phyloP scores from a whole-genome alignment of 192 early-diverging fungal genomes.

The Chytriomyces hyalinus region DNA sequence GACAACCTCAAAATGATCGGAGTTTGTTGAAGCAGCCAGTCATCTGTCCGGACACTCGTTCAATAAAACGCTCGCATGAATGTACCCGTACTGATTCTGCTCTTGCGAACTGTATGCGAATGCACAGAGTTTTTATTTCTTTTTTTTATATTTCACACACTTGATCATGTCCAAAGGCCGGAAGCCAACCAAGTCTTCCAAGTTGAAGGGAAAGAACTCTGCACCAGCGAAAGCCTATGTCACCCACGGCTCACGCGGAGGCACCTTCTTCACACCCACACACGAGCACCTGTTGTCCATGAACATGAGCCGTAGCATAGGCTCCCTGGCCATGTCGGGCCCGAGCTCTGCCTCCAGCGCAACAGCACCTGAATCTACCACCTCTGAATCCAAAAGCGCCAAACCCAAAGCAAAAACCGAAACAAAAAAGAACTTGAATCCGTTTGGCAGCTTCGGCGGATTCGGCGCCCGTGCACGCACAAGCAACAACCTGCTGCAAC shows the following conservation, averaged over 20 bases:
- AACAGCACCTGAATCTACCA: neutral
- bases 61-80: too few species aligned
- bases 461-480: neutral
- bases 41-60: too few species aligned
- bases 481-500: constrained; percentile 26
- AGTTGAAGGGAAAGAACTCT: neutral
- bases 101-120: too few species aligned
- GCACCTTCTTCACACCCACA: constrained; percentile 32
- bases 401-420: neutral
- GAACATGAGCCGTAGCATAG: neutral
- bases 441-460: neutral
- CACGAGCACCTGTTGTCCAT: constrained; percentile 2
- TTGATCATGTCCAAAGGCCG: neutral
- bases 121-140: neutral
- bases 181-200: neutral
- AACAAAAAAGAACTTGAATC: neutral
- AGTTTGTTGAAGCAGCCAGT: too few species aligned
- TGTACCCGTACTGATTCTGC: too few species aligned
- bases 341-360: neutral
- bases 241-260: constrained; percentile 14
- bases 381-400: neutral
- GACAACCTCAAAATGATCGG: too few species aligned
- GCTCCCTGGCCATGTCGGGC: neutral
- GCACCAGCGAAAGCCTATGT: constrained; percentile 1
- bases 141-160: constrained; percentile 2